Evolutionary conservation across 2,329 filamentous ascomycete species (phyloP).

Genomic region (Fusarium transvaalense): DNA sequence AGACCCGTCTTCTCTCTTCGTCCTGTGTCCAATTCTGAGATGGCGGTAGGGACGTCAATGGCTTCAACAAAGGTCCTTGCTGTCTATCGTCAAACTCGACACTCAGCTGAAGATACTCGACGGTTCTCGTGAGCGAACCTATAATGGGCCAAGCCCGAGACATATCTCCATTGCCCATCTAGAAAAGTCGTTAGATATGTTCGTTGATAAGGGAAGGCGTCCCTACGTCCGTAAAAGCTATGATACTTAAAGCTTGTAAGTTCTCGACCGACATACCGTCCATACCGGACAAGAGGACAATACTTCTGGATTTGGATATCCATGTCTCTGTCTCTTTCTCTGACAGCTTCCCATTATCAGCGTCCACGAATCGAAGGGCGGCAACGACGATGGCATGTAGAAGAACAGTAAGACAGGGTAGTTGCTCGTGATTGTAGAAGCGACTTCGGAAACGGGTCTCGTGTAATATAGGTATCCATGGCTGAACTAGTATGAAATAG

Average conservation of each 20-base stretch:
- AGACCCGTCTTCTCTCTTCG: constrained; percentile 51
- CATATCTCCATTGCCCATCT: constrained; percentile 50
- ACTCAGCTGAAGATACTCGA: constrained; percentile 50
- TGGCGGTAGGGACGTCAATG: neutral
- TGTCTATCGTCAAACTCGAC: constrained; percentile 43
- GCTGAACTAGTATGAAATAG: constrained; percentile 40
- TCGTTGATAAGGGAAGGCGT: fast-evolving
- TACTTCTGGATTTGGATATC: constrained; percentile 32
- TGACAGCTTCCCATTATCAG: neutral
- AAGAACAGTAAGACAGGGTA: constrained; percentile 26
- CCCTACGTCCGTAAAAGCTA: constrained; percentile 41
- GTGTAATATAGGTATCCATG: constrained; percentile 41
- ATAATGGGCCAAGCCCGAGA: constrained; percentile 49
- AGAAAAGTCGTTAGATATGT: fast-evolving
- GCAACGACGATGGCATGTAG: constrained; percentile 42
- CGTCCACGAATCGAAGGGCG: constrained; percentile 36
- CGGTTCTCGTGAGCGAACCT: constrained; percentile 49
- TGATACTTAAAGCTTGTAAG: constrained; percentile 41
- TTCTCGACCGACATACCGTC: constrained; percentile 43
- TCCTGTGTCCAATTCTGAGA: constrained; percentile 51
- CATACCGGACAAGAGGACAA: constrained; percentile 41
- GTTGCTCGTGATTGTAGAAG: constrained; percentile 37
- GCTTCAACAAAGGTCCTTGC: constrained; percentile 12
- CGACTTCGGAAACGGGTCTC: constrained; percentile 41
- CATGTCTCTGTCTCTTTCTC: constrained; percentile 20